Evolutionary conservation across 23 red algal genomes (phyloP).

Genomic region (Cyanidioschyzon merolae): DNA sequence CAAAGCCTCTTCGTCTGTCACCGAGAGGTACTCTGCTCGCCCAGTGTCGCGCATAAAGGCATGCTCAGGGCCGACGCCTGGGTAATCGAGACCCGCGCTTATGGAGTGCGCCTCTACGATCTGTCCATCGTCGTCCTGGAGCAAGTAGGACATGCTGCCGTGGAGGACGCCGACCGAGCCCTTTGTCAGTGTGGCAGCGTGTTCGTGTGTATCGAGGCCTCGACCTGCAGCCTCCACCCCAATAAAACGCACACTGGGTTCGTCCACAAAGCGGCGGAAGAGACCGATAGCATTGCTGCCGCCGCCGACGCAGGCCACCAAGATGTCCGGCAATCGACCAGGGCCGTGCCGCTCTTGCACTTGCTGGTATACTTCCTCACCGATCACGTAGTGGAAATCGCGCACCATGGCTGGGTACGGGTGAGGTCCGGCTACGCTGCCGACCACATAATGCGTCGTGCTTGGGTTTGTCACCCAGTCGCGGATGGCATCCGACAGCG

Average conservation of each 20-base stretch:
- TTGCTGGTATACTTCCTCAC: slow-evolving; percentile 60
- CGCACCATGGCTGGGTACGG: slow-evolving; percentile 97
- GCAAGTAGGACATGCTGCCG: slow-evolving; percentile 87
- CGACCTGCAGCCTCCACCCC: slow-evolving; percentile 95
- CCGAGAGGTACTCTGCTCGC: slow-evolving; percentile 59
- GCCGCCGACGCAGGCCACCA: slow-evolving; percentile 96
- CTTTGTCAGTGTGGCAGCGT: slow-evolving; percentile 84
- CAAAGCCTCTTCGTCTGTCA: slow-evolving; percentile 87
- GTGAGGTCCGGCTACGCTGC: slow-evolving; percentile 90
- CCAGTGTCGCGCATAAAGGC: slow-evolving; percentile 71
- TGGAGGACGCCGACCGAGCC: slow-evolving; percentile 81
- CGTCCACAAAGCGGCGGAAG: slow-evolving; percentile 69
- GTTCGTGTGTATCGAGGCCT: slow-evolving; percentile 49
- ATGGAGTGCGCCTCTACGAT: slow-evolving; percentile 85
- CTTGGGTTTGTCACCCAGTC: slow-evolving; percentile 96
- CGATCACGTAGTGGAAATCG: slow-evolving; percentile 82
- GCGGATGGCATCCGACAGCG: slow-evolving; percentile 89
- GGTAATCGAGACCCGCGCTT: slow-evolving; percentile 90
- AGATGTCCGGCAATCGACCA: slow-evolving; percentile 56
- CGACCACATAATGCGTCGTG: slow-evolving; percentile 97
- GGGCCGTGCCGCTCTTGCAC: slow-evolving; percentile 53
- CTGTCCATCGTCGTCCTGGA: slow-evolving; percentile 76
- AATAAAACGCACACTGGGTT: slow-evolving; percentile 65
- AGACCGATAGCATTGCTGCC: slow-evolving; percentile 96
- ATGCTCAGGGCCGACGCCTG: slow-evolving; percentile 91